Percentiles rank a stretch among this genome's conserved stretches.
phyloP scores from a whole-genome alignment of 805 yeast genomes.

The Wickerhamomyces chambardii region DNA sequence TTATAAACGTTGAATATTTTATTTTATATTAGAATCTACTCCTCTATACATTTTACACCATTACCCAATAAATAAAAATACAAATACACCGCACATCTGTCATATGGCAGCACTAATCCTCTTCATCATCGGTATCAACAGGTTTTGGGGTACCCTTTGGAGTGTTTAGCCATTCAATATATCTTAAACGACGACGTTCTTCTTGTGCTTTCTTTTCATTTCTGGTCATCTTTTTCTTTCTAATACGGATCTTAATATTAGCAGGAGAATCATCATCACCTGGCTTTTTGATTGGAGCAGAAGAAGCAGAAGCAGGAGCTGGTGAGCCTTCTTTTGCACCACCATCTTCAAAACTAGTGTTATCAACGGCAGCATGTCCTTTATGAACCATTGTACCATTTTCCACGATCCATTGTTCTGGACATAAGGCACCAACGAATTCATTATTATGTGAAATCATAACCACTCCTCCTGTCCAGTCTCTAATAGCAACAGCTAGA shows the following conservation, averaged over 20 bases:
- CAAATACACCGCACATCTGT: no score
- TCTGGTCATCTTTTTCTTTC: slow-evolving; percentile 97
- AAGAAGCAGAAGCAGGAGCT: slow-evolving; percentile 26
- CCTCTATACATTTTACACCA: no score
- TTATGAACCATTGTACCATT: slow-evolving; percentile 83
- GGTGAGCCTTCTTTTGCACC: slow-evolving; percentile 40
- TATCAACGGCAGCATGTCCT: slow-evolving; percentile 71
- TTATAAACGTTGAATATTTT: no score
- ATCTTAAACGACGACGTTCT: slow-evolving; percentile 89
- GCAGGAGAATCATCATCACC: slow-evolving; percentile 86
- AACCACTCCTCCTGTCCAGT: slow-evolving; percentile 97
- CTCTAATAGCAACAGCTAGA: slow-evolving; percentile 93
- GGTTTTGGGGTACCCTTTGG: slow-evolving; percentile 99
- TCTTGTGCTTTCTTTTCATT: slow-evolving; percentile 89
- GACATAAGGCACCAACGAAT: slow-evolving; percentile 95
- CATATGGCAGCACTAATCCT: neutral
- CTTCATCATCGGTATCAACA: slow-evolving; percentile 89
- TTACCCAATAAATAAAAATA: no score
- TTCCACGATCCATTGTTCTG: slow-evolving; percentile 97
- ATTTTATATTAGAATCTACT: no score
- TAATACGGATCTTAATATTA: slow-evolving; percentile 82
- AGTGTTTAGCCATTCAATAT: slow-evolving; percentile 88
- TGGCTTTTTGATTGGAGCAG: slow-evolving; percentile 34
- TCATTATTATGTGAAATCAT: slow-evolving; percentile 98
- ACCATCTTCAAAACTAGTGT: slow-evolving; percentile 75